Evolutionary conservation across 2,329 filamentous ascomycete genomes (phyloP), one percentile per base, ranked within the genome.

Genomic region (Scortechinia acanthostroma): DNA sequence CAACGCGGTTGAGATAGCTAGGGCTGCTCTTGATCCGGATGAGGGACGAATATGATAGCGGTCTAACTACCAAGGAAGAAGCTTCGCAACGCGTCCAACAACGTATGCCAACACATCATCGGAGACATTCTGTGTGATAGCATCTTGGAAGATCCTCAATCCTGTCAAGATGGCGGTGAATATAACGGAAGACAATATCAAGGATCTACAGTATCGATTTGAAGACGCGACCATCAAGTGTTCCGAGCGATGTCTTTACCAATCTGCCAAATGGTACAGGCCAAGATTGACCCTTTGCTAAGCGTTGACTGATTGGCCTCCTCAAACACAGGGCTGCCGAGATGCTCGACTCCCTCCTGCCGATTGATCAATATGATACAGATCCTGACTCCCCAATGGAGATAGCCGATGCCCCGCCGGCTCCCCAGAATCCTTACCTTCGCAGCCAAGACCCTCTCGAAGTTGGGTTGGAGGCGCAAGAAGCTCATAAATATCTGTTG

Each of bases 181-280:
- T 30, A 10, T 30, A 10, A 30, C 25, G 25, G 25, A 30, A 30
- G 25, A 30, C n/a, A 30, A 58, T 33, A 58, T 52, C 1, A 47
- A 49, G 13, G 72, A 78, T 51, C 60, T 83, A 45, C 73, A 75
- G 54, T 68, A 66, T 21, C 71, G 77, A 43, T 66, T 86, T 43
- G 78, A 84, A 57, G 74, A 80, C 53, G 80, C 82, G 15, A 75
- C 83, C 4, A 67, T 81, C 3, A 80, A 80, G 53, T 88, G 83
- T 62, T 85, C 80, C 15, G 84, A 88, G 54, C 70, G 84, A 58
- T 86, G 84, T 59, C 71, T 88, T 15, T 88, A 86, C 53, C 83
- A 87, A 54, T 84, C 83, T 21, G 77, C 84, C 20, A 88, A 88
- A 73, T 88, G 84, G 83, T 86, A 53, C 42, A 30, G 6, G 20